These are phyloP conservation scores for Dothiorella sarmentorum DNA, from an alignment of 2,329 filamentous ascomycete genomes.

Conservation along the genomic window DNA sequence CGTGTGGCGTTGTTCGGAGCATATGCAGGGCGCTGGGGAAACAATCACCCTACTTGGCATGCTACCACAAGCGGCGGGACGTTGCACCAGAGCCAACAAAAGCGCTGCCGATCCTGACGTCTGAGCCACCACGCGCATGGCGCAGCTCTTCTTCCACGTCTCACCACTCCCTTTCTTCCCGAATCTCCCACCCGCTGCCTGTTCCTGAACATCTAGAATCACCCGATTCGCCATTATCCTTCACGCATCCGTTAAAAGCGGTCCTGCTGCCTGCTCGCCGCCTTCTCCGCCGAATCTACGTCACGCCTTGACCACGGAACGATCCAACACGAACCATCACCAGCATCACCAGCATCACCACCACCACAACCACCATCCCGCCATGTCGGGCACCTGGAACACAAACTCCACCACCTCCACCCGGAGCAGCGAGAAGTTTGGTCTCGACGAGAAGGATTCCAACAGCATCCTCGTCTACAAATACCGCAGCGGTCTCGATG, in stretches of 20 bases:
- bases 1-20: conserved; percentile 9
- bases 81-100: too few relatives aligned
- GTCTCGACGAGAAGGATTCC: conserved; percentile 42
- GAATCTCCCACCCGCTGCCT: background rate
- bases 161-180: background rate
- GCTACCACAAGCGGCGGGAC: too few relatives aligned
- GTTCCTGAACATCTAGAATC: background rate
- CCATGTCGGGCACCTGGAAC: conserved; percentile 41
- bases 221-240: background rate
- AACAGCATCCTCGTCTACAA: conserved; percentile 46
- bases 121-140: conserved; percentile 11
- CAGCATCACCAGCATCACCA: too few relatives aligned
- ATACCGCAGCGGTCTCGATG: conserved; percentile 43
- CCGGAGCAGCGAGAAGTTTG: conserved; percentile 41
- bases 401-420: conserved; percentile 41
- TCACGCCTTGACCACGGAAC: background rate
- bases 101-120: too few relatives aligned
- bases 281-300: background rate
- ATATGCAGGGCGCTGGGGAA: background rate
- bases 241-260: background rate
- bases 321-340: background rate
- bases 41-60: too few relatives aligned
- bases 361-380: conserved; percentile 7
- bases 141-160: conserved; percentile 1
- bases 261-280: background rate